Base-by-base conservation (phyloP, 78 protist species). In the Dictyostelium intermedium region DNA sequence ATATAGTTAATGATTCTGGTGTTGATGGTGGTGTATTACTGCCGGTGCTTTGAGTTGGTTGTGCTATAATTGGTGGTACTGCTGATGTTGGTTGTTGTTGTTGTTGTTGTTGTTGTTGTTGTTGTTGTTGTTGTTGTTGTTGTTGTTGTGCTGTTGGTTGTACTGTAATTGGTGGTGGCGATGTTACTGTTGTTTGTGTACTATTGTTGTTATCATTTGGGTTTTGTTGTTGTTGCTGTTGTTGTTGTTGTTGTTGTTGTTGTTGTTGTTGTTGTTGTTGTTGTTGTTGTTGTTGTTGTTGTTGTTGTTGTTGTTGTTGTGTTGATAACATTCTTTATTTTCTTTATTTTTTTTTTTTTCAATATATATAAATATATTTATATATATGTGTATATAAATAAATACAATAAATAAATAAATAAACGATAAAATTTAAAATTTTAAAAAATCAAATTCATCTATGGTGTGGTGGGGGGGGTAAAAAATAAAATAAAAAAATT, bases 1-100 rank as follows among this genome's bases (percentile, higher is more conserved):
- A 23, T 5, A 80, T 37, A 2, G 70, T 80, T 20, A 50, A 32
- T 23, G 85, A 50, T 32, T 80, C 73, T 80, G 85, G 85, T 80
- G 85, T 41, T 30, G 72, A 32, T 47, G 85, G 70, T 53, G 85
- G 70, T 30, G 66, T 80, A 43, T 35, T 77, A 16, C n/a, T 34
- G 14, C 14, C 37, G 16, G 5, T 34, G 11, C 9, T 69, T 11
- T 7, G 47, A 16, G 56, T 2, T 69, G n/a, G 3, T 60, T 14
- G 81, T 27, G 10, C 7, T 4, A 60, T 39, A n/a, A 11, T 73
- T 41, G 53, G 81, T 10, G 43, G 81, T 32, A 23, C 32, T 45
- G n/a, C 23, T 34, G 73, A 27, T n/a, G 53, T 35, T 13, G 81
- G 70, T 84, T 84, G 37, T 23, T 41, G 79, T 14, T 66, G 74